These are phyloP conservation scores for Reutealis trisperma DNA, from an alignment of 345 rosid species.

Conservation along the genomic window DNA sequence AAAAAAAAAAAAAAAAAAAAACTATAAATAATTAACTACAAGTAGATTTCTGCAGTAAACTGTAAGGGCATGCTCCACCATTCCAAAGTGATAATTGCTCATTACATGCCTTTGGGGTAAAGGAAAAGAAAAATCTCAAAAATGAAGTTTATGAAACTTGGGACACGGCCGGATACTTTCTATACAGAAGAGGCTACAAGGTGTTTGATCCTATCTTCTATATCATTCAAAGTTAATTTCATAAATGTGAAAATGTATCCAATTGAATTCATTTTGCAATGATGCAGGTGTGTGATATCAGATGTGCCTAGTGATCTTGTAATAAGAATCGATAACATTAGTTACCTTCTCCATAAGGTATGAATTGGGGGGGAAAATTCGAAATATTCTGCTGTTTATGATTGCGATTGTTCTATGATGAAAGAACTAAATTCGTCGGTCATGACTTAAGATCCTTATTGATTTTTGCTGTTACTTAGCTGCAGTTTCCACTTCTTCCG, in stretches of 20 bases:
- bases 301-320: conserved; percentile 69
- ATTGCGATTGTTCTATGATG: too few relatives aligned
- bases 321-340: conserved; percentile 59
- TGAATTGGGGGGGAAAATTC: conserved; percentile 1
- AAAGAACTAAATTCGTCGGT: too few relatives aligned
- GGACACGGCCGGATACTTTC: conserved; percentile 86
- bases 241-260: too few relatives aligned
- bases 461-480: conserved; percentile 35
- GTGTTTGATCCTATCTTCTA: conserved; percentile 30
- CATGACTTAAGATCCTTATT: conserved; percentile 21
- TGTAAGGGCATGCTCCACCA: conserved; percentile 21
- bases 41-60: too few relatives aligned
- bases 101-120: conserved; percentile 5
- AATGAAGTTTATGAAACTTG: conserved; percentile 98
- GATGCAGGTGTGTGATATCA: conserved; percentile 74
- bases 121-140: conserved; percentile 25
- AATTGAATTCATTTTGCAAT: conserved; percentile 6
- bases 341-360: conserved; percentile 86
- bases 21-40: too few relatives aligned
- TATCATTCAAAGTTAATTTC: neutral
- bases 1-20: too few relatives aligned
- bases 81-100: conserved; percentile 12
- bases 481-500: conserved; percentile 84
- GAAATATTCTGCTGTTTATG: too few relatives aligned
- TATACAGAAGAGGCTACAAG: conserved; percentile 89